A percentile compares a stretch with the other conserved stretches of the same genome.
Conservation (phyloP, 2,329 filamentous ascomycete species). For the Amylocarpus encephaloides region DNA sequence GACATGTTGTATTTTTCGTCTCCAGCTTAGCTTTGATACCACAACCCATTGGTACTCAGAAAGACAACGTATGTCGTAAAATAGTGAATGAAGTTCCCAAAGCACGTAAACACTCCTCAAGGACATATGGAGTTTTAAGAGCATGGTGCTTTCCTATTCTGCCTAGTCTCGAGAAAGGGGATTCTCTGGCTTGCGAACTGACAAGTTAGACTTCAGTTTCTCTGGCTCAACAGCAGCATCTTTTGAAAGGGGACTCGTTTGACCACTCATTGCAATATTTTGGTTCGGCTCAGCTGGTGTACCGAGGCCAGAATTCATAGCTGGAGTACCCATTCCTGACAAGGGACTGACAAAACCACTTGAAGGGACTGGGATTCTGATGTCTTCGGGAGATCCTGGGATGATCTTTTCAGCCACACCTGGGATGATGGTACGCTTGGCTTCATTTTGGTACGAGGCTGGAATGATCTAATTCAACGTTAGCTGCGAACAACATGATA, state of each 20-base stretch:
- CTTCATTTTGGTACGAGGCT: conserved; percentile 93
- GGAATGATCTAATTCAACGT: conserved; percentile 64
- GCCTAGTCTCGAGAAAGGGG: conserved; percentile 9
- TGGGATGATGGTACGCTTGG: conserved; percentile 82
- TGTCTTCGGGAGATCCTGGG: conserved; percentile 72
- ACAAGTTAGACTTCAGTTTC: not conserved
- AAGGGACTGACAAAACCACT: conserved; percentile 36
- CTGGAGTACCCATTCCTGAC: conserved; percentile 21
- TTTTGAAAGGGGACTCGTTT: not conserved
- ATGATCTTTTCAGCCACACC: conserved; percentile 57
- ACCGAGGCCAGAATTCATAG: conserved; percentile 14
- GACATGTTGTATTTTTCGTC: no score
- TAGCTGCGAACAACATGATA: not conserved
- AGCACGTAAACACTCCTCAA: no score
- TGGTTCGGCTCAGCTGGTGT: conserved; percentile 16
- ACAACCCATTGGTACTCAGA: no score
- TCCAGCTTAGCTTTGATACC: no score
- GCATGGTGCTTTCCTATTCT: not conserved
- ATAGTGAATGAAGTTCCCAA: no score
- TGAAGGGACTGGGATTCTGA: conserved; percentile 68
- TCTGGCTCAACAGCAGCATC: not conserved
- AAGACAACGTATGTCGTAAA: no score
- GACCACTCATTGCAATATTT: not conserved
- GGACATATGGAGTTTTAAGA: no score
- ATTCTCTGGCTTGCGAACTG: conserved; percentile 8